Conservation (phyloP, 2,329 filamentous ascomycete genomes). For the Emergomyces pasteurianus region DNA sequence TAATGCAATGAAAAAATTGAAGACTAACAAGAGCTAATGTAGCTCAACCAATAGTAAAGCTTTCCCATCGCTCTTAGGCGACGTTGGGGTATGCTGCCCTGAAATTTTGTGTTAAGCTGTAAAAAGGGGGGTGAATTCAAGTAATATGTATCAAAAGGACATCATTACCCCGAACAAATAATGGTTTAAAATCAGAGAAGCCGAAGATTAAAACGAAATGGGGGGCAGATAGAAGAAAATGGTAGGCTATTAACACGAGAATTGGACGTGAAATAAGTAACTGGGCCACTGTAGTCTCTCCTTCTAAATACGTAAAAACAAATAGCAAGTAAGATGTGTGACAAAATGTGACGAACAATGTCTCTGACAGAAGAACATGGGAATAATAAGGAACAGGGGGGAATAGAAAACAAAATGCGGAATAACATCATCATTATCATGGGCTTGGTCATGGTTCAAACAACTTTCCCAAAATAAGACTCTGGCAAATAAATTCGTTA, state of each 20-base stretch:
- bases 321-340: not conserved
- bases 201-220: not conserved
- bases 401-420: not conserved
- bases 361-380: not conserved
- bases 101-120: not conserved
- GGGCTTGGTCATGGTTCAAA: slow-evolving; percentile 42
- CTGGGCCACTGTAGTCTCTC: not conserved
- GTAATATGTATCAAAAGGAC: not conserved
- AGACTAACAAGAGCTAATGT: not conserved
- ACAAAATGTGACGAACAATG: not conserved
- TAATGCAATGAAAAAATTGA: not conserved
- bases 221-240: not conserved
- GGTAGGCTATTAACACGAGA: not conserved
- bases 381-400: not conserved
- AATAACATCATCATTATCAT: not conserved
- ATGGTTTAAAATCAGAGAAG: not conserved
- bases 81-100: not conserved
- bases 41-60: not conserved
- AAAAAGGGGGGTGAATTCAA: not conserved
- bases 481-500: slow-evolving; percentile 85
- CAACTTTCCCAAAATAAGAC: slow-evolving; percentile 72
- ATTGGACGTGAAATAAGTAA: not conserved
- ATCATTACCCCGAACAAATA: not conserved
- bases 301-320: not conserved
- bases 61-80: not conserved